Conservation (phyloP, 345 rosid genomes). For the Brassica nigra region DNA sequence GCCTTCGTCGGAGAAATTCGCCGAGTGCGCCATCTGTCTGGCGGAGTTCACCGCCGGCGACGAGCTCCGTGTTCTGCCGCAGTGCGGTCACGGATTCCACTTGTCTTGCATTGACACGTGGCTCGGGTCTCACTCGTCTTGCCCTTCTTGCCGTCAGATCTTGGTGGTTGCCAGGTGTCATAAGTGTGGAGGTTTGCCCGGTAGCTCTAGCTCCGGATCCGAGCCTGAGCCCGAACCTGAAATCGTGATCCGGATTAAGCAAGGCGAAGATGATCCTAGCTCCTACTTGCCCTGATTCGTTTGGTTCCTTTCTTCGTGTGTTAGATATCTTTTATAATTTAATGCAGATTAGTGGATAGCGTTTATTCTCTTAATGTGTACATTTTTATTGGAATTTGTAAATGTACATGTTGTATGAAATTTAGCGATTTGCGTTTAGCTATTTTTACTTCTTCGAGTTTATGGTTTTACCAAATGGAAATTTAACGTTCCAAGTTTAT, state of each 20-base stretch:
- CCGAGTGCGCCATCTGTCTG: conserved; percentile 86
- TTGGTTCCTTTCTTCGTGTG: not conserved
- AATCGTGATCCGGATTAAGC: conserved; percentile 32
- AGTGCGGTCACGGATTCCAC: conserved; percentile 93
- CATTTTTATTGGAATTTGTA: conserved; percentile 31
- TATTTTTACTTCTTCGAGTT: not conserved
- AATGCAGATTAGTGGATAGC: conserved; percentile 24
- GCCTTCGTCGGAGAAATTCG: conserved; percentile 42
- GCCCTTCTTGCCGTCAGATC: conserved; percentile 92
- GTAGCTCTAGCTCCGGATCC: conserved; percentile 42
- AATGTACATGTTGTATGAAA: conserved; percentile 11
- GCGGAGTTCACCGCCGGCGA: conserved; percentile 73
- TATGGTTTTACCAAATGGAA: not conserved
- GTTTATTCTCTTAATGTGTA: conserved; percentile 29
- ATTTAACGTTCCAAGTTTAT: not conserved
- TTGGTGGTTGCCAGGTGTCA: conserved; percentile 62
- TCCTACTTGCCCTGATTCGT: conserved; percentile 54
- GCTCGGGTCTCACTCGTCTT: conserved; percentile 91
- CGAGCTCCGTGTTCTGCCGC: conserved; percentile 77
- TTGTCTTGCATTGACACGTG: conserved; percentile 88
- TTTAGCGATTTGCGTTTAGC: conserved; percentile 11
- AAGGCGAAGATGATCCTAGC: conserved; percentile 55
- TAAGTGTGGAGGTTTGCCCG: conserved; percentile 70
- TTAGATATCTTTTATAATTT: conserved; percentile 3
- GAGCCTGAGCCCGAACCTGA: conserved; percentile 28